Percentiles rank a stretch among this genome's conserved stretches.
These are phyloP conservation scores for Pyrenophora teres DNA, from an alignment of 2,329 filamentous ascomycete species.

Conservation along the genomic window DNA sequence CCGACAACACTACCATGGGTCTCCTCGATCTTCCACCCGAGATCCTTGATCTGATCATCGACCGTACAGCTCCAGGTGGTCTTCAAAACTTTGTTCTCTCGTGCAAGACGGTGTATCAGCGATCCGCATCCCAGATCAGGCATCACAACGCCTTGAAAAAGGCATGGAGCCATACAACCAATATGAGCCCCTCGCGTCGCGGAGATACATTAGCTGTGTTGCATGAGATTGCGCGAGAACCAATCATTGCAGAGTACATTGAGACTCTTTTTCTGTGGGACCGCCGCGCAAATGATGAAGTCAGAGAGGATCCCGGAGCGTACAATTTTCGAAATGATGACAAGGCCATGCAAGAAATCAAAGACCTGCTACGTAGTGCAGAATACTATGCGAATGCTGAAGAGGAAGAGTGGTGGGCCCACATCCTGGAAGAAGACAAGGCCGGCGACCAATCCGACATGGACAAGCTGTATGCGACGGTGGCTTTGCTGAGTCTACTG, in stretches of 20 bases:
- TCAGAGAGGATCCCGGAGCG: background rate
- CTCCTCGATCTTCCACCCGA: constrained; percentile 42
- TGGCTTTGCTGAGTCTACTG: constrained; percentile 34
- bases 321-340: constrained; percentile 28
- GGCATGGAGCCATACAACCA: constrained; percentile 30
- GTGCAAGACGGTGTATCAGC: constrained; percentile 36
- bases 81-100: constrained; percentile 38
- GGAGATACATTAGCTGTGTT: constrained; percentile 32
- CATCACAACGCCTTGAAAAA: constrained; percentile 35
- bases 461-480: constrained; percentile 28
- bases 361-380: constrained; percentile 19
- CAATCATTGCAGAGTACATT: constrained; percentile 39
- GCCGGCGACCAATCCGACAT: constrained; percentile 11
- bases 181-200: constrained; percentile 16
- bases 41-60: constrained; percentile 40
- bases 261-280: constrained; percentile 36
- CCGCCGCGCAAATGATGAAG: constrained; percentile 12
- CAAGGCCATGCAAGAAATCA: constrained; percentile 27
- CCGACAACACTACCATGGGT: constrained; percentile 23
- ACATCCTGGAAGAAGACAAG: constrained; percentile 31
- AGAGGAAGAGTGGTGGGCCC: constrained; percentile 34
- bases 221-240: constrained; percentile 33
- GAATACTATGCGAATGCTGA: constrained; percentile 24
- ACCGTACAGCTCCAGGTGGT: constrained; percentile 31
- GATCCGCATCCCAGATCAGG: constrained; percentile 32